Conservation (phyloP, 1,284 basidiomycete species). For the Cryptococcus jaspeensis region DNA sequence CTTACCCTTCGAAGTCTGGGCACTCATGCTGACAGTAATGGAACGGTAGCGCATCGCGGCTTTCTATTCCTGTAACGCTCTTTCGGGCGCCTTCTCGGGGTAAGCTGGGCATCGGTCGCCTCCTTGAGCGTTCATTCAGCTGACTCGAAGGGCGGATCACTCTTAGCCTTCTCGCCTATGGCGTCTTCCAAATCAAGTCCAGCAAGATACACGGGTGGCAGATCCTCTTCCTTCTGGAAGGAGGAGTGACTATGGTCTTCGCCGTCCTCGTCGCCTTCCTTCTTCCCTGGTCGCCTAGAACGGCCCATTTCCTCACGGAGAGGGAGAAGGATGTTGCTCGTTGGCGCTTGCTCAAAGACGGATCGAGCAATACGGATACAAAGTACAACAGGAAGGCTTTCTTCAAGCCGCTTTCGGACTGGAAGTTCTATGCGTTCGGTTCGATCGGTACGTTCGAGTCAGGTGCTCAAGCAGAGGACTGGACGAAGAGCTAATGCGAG, state of each 20-base stretch:
- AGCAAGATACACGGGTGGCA: slow-evolving; percentile 27
- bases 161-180: slow-evolving; percentile 22
- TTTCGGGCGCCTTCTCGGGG: slow-evolving; percentile 28
- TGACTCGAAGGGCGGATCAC: too few species aligned
- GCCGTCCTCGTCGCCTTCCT: slow-evolving; percentile 18
- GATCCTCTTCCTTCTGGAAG: slow-evolving; percentile 31
- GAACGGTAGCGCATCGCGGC: slow-evolving; percentile 14
- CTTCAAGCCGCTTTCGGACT: slow-evolving; percentile 25
- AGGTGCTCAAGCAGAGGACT: background rate
- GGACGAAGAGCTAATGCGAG: background rate
- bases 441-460: slow-evolving; percentile 12
- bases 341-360: slow-evolving; percentile 21
- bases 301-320: slow-evolving; percentile 16
- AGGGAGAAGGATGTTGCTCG: slow-evolving; percentile 24
- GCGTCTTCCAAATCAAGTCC: slow-evolving; percentile 29
- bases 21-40: background rate
- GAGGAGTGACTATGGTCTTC: slow-evolving; percentile 23
- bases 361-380: slow-evolving; percentile 13
- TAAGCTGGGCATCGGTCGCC: background rate
- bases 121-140: too few species aligned
- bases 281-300: slow-evolving; percentile 14
- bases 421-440: slow-evolving; percentile 25
- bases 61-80: slow-evolving; percentile 26
- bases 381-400: slow-evolving; percentile 17
- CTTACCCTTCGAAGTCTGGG: background rate